Evolutionary conservation across 768 basidiomycete species (phyloP).

Genomic region (Clavaria fumosa): DNA sequence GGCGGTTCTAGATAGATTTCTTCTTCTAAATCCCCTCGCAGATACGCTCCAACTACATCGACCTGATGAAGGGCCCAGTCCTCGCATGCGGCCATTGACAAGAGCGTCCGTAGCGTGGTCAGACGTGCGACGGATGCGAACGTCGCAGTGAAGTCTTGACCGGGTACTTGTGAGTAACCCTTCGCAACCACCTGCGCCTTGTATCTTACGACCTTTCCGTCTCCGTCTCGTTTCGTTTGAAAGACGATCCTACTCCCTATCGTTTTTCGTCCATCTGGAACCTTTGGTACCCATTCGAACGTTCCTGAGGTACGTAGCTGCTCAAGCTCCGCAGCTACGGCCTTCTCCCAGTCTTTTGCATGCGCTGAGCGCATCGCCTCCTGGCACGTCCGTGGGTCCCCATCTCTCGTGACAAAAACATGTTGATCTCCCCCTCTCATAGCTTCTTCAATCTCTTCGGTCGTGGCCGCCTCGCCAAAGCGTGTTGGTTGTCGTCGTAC

Average conservation of each 20-base stretch:
- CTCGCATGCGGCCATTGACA: slow-evolving; percentile 17
- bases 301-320: slow-evolving; percentile 12
- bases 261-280: slow-evolving; percentile 15
- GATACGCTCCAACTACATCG: slow-evolving; percentile 3
- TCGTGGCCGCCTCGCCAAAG: too few relatives aligned
- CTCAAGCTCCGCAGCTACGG: slow-evolving; percentile 13
- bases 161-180: slow-evolving; percentile 16
- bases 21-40: slow-evolving; percentile 10
- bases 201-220: slow-evolving; percentile 19
- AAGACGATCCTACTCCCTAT: slow-evolving; percentile 23
- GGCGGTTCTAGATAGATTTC: slow-evolving; percentile 8
- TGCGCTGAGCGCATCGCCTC: not conserved
- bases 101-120: slow-evolving; percentile 11
- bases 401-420: too few relatives aligned
- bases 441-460: too few relatives aligned
- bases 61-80: not conserved
- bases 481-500: too few relatives aligned
- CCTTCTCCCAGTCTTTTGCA: slow-evolving; percentile 11
- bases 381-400: too few relatives aligned
- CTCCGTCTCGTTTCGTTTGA: slow-evolving; percentile 18
- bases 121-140: slow-evolving; percentile 18
- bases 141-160: slow-evolving; percentile 20
- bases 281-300: slow-evolving; percentile 11
- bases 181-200: slow-evolving; percentile 17
- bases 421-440: too few relatives aligned